A percentile compares a stretch with the other conserved stretches of the same genome.
Conservation (phyloP, 1,284 basidiomycete genomes). For the Ustilago vetiveriae region DNA sequence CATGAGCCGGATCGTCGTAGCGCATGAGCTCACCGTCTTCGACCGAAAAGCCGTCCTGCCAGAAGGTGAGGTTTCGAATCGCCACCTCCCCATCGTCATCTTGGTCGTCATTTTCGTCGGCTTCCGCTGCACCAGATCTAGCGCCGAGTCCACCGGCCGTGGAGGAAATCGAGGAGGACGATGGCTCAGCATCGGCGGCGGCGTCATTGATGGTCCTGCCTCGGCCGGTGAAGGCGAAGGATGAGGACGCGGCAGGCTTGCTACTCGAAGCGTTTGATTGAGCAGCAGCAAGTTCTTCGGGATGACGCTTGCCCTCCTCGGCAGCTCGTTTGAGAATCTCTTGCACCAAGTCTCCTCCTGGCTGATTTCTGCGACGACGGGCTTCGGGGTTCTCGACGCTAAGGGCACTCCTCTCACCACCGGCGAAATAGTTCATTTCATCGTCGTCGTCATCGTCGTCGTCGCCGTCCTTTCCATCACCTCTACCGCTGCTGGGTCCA, state of each 20-base stretch:
- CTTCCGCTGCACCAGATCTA: conserved; percentile 3
- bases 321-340: conserved; percentile 81
- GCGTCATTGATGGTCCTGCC: conserved; percentile 50
- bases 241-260: conserved; percentile 8
- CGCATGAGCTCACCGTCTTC: conserved; percentile 86
- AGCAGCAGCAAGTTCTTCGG: conserved; percentile 15
- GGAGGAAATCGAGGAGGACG: conserved; percentile 17
- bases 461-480: conserved; percentile 47
- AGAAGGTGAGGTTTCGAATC: conserved; percentile 85
- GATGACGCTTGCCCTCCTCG: conserved; percentile 71
- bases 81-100: conserved; percentile 72
- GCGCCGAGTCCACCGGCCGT: conserved; percentile 34
- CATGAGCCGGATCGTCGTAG: conserved; percentile 84
- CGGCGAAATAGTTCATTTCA: conserved; percentile 64
- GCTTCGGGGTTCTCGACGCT: conserved; percentile 82
- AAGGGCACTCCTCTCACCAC: conserved; percentile 76
- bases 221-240: conserved; percentile 43
- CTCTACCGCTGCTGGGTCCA: conserved; percentile 20
- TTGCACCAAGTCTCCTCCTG: conserved; percentile 78
- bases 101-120: conserved; percentile 64
- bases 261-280: conserved; percentile 4
- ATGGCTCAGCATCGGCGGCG: conserved; percentile 16
- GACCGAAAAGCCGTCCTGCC: conserved; percentile 92
- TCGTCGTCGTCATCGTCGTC: conserved; percentile 56
- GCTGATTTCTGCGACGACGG: conserved; percentile 70